Evolutionary conservation across 2,329 filamentous ascomycete species (phyloP), one percentile per base, ranked within the genome.

Genomic region (Thelonectria olida): DNA sequence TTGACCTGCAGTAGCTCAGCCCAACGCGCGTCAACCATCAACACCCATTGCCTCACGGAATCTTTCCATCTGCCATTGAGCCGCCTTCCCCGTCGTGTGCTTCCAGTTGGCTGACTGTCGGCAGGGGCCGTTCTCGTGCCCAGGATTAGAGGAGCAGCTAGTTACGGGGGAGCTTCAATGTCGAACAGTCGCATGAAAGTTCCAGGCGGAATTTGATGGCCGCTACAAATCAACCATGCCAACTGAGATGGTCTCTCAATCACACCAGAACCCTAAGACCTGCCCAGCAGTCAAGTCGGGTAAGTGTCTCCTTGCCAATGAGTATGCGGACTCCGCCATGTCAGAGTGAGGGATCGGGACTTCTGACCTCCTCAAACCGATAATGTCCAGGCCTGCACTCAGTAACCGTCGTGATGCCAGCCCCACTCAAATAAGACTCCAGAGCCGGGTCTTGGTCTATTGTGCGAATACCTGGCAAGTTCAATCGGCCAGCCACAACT

Each of bases 1-100:
- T 45, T 56, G 56, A 62, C 64, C 67, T 70, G 64, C 66, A 67
- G 58, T 62, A 66, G 64, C 59, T 65, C 63, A 54, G 53, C 48
- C 64, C 53, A 55, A 54, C 62, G 51, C 51, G 56, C 49, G 47
- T 64, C 58, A 68, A 67, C 58, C 49, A 57, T 27, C 28, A 51
- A 36, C 31, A 15, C 10, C 51, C 23, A 39, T 9, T 51, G 36
- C 45, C 25, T 50, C 45, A 34, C 42, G 34, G 13, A 44, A 23
- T 55, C 42, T 48, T 20, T 47, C 42, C 44, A 45, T 39, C 50
- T 51, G 39, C 31, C 50, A 51, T 50, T 28, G 36, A 45, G 19
- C 58, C 31, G 50, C 51, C 45, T 39, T 48, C 38, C 31, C 38
- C 10, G 31, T 13, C 31, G 12, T 34, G 10, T 10, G 15, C 31